phyloP scores from a whole-genome alignment of 2,329 filamentous ascomycete genomes.

The Bipolaris gigantea region DNA sequence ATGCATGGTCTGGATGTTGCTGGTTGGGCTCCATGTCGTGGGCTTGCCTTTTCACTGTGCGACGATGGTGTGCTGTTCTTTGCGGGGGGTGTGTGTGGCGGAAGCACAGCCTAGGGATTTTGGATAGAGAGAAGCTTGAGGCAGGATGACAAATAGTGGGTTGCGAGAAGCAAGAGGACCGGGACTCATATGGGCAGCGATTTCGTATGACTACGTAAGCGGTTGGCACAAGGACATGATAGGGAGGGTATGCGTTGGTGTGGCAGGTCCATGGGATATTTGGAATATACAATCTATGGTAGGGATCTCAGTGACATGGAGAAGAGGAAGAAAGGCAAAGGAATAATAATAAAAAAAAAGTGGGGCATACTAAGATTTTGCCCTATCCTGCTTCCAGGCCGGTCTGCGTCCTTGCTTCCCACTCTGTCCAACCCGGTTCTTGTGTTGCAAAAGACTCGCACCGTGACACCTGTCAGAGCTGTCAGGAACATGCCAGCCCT shows the following conservation, averaged over 20 bases:
- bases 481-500: conserved; percentile 19
- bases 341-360: background rate
- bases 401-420: background rate
- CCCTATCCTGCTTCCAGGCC: background rate
- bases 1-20: too few species aligned
- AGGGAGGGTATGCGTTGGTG: background rate
- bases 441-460: conserved; percentile 18
- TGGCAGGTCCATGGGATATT: background rate
- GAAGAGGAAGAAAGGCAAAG: background rate
- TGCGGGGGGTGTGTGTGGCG: too few species aligned
- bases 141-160: too few species aligned
- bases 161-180: too few species aligned
- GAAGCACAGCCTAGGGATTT: too few species aligned
- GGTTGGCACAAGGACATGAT: background rate
- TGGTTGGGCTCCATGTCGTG: too few species aligned
- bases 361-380: background rate
- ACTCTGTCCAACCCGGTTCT: background rate
- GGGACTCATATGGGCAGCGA: too few species aligned
- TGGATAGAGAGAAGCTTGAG: too few species aligned
- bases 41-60: too few species aligned
- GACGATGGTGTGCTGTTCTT: too few species aligned
- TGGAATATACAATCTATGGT: background rate
- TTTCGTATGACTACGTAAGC: background rate
- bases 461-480: conserved; percentile 30
- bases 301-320: background rate